Conservation (phyloP, 768 basidiomycete species). For the Leccinum imitatum region DNA sequence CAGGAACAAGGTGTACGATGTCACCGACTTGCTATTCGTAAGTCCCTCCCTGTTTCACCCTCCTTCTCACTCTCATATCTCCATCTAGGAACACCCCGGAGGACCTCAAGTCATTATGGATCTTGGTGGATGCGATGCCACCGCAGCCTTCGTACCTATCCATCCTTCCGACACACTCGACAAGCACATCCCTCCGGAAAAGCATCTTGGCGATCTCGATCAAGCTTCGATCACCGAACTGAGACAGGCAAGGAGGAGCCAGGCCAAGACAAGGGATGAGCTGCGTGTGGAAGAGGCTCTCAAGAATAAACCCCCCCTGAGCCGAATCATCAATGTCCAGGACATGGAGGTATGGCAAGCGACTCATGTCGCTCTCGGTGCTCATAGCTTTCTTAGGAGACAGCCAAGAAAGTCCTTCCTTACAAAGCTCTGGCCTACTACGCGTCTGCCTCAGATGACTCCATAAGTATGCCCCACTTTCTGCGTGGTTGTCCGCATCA, state of each 20-base stretch:
- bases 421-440: slow-evolving; percentile 83
- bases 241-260: slow-evolving; percentile 37
- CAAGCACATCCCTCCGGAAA: slow-evolving; percentile 64
- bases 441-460: slow-evolving; percentile 83
- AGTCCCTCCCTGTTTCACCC: slow-evolving; percentile 10
- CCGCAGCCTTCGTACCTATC: slow-evolving; percentile 71
- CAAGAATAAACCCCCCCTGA: slow-evolving; percentile 60
- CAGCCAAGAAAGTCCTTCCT: slow-evolving; percentile 71
- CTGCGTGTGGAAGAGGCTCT: slow-evolving; percentile 63
- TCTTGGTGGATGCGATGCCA: slow-evolving; percentile 87
- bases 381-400: slow-evolving; percentile 41
- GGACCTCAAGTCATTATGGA: slow-evolving; percentile 79
- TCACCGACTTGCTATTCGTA: slow-evolving; percentile 74
- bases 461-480: slow-evolving; percentile 55
- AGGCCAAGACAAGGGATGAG: slow-evolving; percentile 65
- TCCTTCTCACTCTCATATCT: slow-evolving; percentile 7
- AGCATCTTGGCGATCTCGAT: slow-evolving; percentile 70
- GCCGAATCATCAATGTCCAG: slow-evolving; percentile 66
- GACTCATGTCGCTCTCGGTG: not conserved
- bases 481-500: slow-evolving; percentile 15
- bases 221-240: slow-evolving; percentile 41
- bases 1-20: slow-evolving; percentile 78
- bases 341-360: slow-evolving; percentile 71
- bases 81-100: slow-evolving; percentile 69
- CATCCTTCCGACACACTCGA: slow-evolving; percentile 83